Percentiles rank a stretch among this genome's conserved stretches.
Evolutionary conservation across 2,329 filamentous ascomycete genomes (phyloP).

Genomic region (Aspergillus persii): DNA sequence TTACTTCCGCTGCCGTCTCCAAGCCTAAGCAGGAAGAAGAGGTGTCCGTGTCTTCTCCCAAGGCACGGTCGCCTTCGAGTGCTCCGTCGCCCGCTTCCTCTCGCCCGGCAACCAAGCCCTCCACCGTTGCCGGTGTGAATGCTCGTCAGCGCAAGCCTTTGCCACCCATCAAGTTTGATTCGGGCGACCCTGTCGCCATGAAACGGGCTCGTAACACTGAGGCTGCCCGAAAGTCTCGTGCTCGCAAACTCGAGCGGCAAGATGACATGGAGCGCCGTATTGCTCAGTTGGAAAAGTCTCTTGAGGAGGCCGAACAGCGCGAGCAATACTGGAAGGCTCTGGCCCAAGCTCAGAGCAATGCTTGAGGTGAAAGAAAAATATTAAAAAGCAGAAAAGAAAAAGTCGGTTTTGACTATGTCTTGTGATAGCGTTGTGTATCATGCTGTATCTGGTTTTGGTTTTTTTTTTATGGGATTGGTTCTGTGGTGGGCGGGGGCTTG

Average conservation of each 20-base stretch:
- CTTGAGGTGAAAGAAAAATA: constrained; percentile 9
- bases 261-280: constrained; percentile 74
- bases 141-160: constrained; percentile 77
- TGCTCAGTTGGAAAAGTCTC: constrained; percentile 58
- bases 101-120: constrained; percentile 59
- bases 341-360: constrained; percentile 22
- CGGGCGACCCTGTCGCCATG: constrained; percentile 71
- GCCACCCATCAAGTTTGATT: constrained; percentile 74
- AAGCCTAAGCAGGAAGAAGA: constrained; percentile 13
- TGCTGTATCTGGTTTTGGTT: constrained; percentile 15
- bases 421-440: constrained; percentile 17
- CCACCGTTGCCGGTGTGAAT: constrained; percentile 67
- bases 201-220: constrained; percentile 94
- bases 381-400: constrained; percentile 19
- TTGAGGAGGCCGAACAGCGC: constrained; percentile 33
- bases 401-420: constrained; percentile 10
- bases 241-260: constrained; percentile 76
- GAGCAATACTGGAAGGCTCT: constrained; percentile 40
- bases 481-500: constrained; percentile 36
- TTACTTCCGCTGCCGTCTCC: constrained; percentile 21
- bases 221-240: constrained; percentile 88
- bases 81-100: constrained; percentile 37
- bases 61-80: constrained; percentile 40
- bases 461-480: constrained; percentile 18
- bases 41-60: constrained; percentile 20